Percentiles rank a stretch among this genome's conserved stretches.
Evolutionary conservation across 805 yeast species (phyloP).

Genomic region (Groenewaldozyma salmanticensis): DNA sequence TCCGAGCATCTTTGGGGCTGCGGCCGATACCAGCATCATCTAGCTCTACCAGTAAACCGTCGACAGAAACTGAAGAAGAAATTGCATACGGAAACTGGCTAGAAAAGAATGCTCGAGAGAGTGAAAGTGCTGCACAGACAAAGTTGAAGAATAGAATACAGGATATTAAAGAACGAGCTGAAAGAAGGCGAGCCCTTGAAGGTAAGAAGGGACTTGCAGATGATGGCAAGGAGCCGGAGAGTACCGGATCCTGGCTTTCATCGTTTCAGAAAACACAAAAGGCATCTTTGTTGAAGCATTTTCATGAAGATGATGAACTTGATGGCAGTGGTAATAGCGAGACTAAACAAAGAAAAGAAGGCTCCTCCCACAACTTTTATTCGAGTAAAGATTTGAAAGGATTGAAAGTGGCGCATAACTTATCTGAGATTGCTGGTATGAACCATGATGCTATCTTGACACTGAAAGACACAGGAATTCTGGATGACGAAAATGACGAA

Average conservation of each 20-base stretch:
- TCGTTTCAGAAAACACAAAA: constrained; percentile 24
- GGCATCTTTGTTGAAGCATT: constrained; percentile 8
- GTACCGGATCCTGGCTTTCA: constrained; percentile 36
- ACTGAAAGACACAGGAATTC: constrained; percentile 38
- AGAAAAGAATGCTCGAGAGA: constrained; percentile 27
- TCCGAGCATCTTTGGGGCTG: constrained; percentile 43
- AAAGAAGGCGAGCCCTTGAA: constrained; percentile 17
- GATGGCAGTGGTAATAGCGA: constrained; percentile 8
- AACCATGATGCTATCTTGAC: constrained; percentile 43
- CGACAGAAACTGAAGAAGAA: constrained; percentile 23
- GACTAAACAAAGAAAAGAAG: constrained; percentile 6
- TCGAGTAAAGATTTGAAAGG: constrained; percentile 27
- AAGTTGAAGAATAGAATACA: constrained; percentile 16
- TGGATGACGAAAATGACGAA: constrained; percentile 24
- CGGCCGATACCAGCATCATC: constrained; percentile 33
- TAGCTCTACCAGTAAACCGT: constrained; percentile 20
- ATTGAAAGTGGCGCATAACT: constrained; percentile 37
- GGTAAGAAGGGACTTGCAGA: constrained; percentile 21
- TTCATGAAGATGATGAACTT: constrained; percentile 7
- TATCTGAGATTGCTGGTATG: constrained; percentile 32
- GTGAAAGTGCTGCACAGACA: constrained; percentile 22
- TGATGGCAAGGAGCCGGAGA: constrained; percentile 23
- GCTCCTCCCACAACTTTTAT: constrained; percentile 14
- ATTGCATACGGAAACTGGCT: constrained; percentile 31
- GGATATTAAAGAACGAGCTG: constrained; percentile 18